These are phyloP conservation scores for Talaromyces sp. DNA, from an alignment of 2,329 filamentous ascomycete genomes.

Conservation along the genomic window DNA sequence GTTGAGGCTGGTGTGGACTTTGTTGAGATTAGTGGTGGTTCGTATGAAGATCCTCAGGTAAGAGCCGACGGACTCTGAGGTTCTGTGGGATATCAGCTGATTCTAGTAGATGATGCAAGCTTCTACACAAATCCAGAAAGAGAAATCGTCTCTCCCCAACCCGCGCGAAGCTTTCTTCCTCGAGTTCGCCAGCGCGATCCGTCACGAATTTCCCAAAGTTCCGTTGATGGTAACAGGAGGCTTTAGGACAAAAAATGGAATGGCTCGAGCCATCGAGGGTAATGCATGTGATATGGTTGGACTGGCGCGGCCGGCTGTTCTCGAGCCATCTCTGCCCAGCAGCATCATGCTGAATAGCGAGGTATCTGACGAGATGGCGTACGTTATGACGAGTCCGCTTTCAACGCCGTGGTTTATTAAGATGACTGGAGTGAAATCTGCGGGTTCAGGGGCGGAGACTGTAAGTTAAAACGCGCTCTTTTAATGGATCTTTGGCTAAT, in stretches of 20 bases:
- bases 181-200: constrained; percentile 3
- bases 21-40: neutral
- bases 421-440: neutral
- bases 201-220: neutral
- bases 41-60: neutral
- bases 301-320: constrained; percentile 7
- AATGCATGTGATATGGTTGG: constrained; percentile 12
- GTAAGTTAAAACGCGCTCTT: neutral
- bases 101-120: neutral
- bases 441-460: neutral
- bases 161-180: constrained; percentile 1
- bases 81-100: neutral
- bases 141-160: neutral
- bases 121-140: neutral
- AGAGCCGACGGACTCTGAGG: neutral
- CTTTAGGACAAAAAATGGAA: neutral
- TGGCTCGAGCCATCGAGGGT: neutral
- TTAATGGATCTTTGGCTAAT: neutral
- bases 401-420: constrained; percentile 5
- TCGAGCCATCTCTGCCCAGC: constrained; percentile 9
- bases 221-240: constrained; percentile 8
- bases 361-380: neutral
- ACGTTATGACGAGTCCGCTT: neutral
- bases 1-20: neutral
- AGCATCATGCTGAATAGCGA: constrained; percentile 1